These are phyloP conservation scores for Umbilicaria muhlenbergii DNA, from an alignment of 495 filamentous ascomycete species.

Conservation along the genomic window DNA sequence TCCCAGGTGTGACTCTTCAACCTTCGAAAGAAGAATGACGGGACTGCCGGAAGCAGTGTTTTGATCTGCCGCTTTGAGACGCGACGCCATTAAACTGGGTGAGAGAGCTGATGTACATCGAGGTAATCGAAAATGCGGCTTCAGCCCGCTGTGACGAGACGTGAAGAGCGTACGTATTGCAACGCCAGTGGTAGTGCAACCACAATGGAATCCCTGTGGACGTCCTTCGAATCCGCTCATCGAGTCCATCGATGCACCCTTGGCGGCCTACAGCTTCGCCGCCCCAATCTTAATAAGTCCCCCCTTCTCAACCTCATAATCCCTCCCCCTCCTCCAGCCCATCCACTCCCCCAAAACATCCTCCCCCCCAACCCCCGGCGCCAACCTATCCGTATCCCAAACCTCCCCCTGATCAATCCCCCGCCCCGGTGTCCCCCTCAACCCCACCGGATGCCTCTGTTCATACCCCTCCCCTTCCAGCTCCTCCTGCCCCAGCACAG, in stretches of 20 bases:
- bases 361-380: slow-evolving; percentile 54
- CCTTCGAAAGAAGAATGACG: too few relatives aligned
- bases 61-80: too few relatives aligned
- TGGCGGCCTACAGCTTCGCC: slow-evolving; percentile 30
- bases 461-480: slow-evolving; percentile 53
- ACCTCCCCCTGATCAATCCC: slow-evolving; percentile 41
- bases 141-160: too few relatives aligned
- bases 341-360: slow-evolving; percentile 58
- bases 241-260: slow-evolving; percentile 11
- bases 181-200: too few relatives aligned
- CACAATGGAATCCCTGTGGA: too few relatives aligned
- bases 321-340: slow-evolving; percentile 55
- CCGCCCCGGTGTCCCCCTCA: slow-evolving; percentile 47
- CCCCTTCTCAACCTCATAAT: slow-evolving; percentile 50
- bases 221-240: too few relatives aligned
- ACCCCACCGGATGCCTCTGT: slow-evolving; percentile 57
- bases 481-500: slow-evolving; percentile 61
- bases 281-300: slow-evolving; percentile 34
- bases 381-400: slow-evolving; percentile 44
- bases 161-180: too few relatives aligned
- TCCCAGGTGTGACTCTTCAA: too few relatives aligned
- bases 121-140: too few relatives aligned
- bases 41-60: too few relatives aligned
- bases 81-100: too few relatives aligned
- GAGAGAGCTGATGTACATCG: too few relatives aligned